Base-by-base conservation (phyloP, 805 yeast species). In the Komagataella pastoris region DNA sequence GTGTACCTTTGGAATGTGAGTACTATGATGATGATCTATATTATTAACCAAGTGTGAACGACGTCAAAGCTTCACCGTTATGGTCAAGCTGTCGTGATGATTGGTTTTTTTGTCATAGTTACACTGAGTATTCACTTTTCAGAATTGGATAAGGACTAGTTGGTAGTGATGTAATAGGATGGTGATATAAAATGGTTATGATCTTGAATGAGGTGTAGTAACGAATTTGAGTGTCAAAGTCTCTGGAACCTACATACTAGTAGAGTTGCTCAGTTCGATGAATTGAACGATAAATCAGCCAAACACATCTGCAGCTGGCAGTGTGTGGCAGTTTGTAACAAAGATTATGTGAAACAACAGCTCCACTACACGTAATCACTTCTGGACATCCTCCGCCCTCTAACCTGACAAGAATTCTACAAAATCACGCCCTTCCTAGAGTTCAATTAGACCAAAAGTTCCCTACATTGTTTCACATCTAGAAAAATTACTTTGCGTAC, bases 101-200 rank as follows among this genome's bases (percentile, higher is more conserved):
- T 70, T 83, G 40, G 40, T 30, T 67, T 67, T 57, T 73, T 72
- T 74, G 91, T 85, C 90, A 85, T 85, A 85, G 90, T 84, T 84
- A 84, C 90, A 83, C 40, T 30, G 40, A 30, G 40, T 30, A 30
- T 30, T 30, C 40, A 10, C 8, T 30, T 30, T 30, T 30, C 40
- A 30, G 40, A 10, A 12, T 30, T 30, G 40, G n/a, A 30, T 10
- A 30, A 30, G 40, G 40, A 30, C 10, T 8, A 4, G 40, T 30
- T 45, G 8, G 18, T 10, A 21, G 23, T 21, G 23, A 21, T 45
- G 5, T 44, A 3, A 6, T 44, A 24, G 17, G 14, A 8, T 19
- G 49, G 49, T 19, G 12, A 19, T 19, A 12, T 18, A 2, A 21
- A 21, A 19, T 12, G 14, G 49, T 47, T 17, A 19, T 40, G 24